Evolutionary conservation across 2,329 filamentous ascomycete species (phyloP).

Genomic region (Fusarium pseudocircinatum): DNA sequence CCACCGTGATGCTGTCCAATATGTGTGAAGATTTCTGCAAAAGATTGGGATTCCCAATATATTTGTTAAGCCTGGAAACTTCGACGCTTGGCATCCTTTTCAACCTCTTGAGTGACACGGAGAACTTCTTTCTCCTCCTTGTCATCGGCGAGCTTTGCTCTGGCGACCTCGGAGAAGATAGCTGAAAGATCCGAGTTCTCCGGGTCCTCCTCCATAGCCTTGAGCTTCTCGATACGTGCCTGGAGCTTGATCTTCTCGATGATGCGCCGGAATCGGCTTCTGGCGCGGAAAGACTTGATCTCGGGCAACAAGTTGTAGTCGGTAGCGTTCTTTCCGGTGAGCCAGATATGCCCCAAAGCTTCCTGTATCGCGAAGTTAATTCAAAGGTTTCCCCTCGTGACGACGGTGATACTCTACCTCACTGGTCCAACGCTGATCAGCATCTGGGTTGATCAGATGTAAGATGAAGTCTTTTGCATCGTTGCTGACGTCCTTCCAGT

Average conservation of each 20-base stretch:
- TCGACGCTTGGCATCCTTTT: constrained; percentile 57
- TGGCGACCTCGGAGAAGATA: constrained; percentile 90
- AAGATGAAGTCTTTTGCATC: constrained; percentile 97
- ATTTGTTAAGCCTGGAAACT: constrained; percentile 38
- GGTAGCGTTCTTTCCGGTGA: constrained; percentile 88
- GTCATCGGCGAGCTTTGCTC: constrained; percentile 86
- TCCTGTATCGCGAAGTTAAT: constrained; percentile 58
- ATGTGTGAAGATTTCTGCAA: neutral
- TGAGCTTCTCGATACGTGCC: constrained; percentile 94
- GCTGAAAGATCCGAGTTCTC: constrained; percentile 71
- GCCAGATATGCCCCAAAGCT: constrained; percentile 85
- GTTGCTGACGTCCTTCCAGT: constrained; percentile 96
- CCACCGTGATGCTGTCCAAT: neutral
- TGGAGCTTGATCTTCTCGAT: constrained; percentile 96
- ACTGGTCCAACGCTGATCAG: constrained; percentile 80
- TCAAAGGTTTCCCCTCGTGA: constrained; percentile 1
- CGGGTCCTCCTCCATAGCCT: constrained; percentile 86
- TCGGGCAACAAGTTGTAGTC: constrained; percentile 98
- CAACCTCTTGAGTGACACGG: constrained; percentile 69
- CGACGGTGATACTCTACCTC: constrained; percentile 61
- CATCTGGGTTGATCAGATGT: constrained; percentile 79
- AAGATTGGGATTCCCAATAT: neutral
- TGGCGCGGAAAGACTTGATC: constrained; percentile 92
- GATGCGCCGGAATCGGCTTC: constrained; percentile 88
- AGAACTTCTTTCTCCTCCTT: constrained; percentile 82